Evolutionary conservation across 164 flowering plant genomes (phyloP).

Genomic region (Nelumbo lutea): DNA sequence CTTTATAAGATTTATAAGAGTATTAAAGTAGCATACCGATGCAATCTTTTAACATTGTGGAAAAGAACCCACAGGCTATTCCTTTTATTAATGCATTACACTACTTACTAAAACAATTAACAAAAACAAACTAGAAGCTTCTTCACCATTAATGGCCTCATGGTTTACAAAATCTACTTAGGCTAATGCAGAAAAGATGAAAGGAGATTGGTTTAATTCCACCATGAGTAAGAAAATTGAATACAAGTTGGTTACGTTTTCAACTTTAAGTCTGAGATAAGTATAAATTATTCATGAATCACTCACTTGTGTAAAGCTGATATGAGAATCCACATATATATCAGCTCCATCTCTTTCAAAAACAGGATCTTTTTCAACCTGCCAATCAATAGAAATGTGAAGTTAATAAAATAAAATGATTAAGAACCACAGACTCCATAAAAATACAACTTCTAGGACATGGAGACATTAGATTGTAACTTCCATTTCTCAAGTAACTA

Average conservation of each 20-base stretch:
- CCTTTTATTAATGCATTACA: no score
- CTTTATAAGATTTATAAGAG: no score
- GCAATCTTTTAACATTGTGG: no score
- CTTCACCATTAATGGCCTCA: no score
- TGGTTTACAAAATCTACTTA: no score
- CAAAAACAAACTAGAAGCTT: no score
- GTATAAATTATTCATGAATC: neutral
- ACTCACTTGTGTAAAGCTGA: conserved; percentile 85
- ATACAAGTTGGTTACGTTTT: neutral
- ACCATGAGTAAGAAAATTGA: neutral
- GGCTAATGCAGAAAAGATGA: neutral
- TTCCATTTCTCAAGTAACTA: neutral
- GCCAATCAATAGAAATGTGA: neutral
- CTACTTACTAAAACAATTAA: no score
- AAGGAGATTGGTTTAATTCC: neutral
- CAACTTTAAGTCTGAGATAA: neutral
- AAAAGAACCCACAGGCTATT: no score
- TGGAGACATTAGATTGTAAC: neutral
- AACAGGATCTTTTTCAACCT: conserved; percentile 67
- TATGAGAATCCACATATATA: conserved; percentile 65
- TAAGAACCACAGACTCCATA: neutral
- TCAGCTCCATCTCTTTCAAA: conserved; percentile 82
- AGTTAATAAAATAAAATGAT: neutral
- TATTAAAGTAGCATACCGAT: no score
- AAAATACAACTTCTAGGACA: neutral